Evolutionary conservation across 257 asterid genomes (phyloP).

Genomic region (Solanum rostratum): DNA sequence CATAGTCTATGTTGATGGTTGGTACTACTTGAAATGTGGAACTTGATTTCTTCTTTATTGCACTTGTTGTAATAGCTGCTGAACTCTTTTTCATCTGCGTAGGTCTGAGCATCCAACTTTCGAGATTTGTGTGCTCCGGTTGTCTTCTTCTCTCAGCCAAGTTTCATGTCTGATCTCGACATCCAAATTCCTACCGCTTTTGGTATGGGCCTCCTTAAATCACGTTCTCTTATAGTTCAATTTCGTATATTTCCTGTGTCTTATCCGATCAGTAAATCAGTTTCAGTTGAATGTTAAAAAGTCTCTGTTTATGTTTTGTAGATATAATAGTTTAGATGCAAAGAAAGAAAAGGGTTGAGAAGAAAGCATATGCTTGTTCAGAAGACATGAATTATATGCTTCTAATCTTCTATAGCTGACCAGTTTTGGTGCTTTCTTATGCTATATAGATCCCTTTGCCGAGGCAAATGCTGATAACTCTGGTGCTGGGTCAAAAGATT

Average conservation of each 20-base stretch:
- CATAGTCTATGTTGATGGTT: not conserved
- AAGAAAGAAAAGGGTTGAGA: not conserved
- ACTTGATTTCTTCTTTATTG: not conserved
- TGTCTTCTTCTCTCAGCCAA: slow-evolving; percentile 2
- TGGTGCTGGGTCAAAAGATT: slow-evolving; percentile 62
- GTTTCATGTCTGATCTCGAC: slow-evolving; percentile 61
- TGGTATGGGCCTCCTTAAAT: slow-evolving; percentile 20
- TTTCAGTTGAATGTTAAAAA: not conserved
- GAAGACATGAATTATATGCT: not conserved
- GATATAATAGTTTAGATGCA: not conserved
- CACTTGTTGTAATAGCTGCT: not conserved
- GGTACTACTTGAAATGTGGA: not conserved
- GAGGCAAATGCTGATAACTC: slow-evolving; percentile 70
- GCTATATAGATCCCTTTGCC: slow-evolving; percentile 46
- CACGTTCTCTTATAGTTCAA: not conserved
- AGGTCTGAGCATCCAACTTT: slow-evolving; percentile 17
- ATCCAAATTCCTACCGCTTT: slow-evolving; percentile 39
- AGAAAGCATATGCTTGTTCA: not conserved
- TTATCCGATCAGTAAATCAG: not conserved
- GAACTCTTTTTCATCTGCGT: not conserved
- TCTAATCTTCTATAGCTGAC: not conserved
- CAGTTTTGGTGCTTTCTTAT: not conserved
- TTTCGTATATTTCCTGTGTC: not conserved
- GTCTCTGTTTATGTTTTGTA: not conserved
- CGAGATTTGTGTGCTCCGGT: not conserved